These are phyloP conservation scores for Xerocomus brunneocitrinus DNA, from an alignment of 768 basidiomycete species.

Conservation along the genomic window DNA sequence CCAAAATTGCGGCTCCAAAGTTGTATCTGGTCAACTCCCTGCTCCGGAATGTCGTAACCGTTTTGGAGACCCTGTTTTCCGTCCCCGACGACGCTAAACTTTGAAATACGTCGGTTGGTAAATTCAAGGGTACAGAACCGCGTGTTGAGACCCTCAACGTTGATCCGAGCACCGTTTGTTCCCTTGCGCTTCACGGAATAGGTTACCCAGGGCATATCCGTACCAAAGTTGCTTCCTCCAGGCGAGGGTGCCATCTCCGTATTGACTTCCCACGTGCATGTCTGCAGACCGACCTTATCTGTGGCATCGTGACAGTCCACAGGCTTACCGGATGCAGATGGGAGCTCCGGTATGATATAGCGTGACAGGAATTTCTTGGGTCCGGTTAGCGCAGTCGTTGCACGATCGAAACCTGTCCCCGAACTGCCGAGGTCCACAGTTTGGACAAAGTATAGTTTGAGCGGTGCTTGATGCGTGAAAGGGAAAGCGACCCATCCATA, in stretches of 20 bases:
- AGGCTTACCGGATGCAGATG: slow-evolving; percentile 42
- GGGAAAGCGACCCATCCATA: slow-evolving; percentile 52
- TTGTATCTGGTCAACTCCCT: slow-evolving; percentile 39
- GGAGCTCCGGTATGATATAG: slow-evolving; percentile 45
- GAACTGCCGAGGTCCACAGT: slow-evolving; percentile 40
- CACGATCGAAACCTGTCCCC: slow-evolving; percentile 24
- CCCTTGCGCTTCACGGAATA: slow-evolving; percentile 39
- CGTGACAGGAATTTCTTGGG: slow-evolving; percentile 40
- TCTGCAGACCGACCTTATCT: slow-evolving; percentile 36
- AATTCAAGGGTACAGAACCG: slow-evolving; percentile 62
- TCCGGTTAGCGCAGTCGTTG: slow-evolving; percentile 44
- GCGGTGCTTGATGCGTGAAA: slow-evolving; percentile 54
- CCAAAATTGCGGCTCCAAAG: slow-evolving; percentile 63
- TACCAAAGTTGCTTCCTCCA: slow-evolving; percentile 16
- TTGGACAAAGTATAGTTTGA: slow-evolving; percentile 73
- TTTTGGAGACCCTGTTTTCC: slow-evolving; percentile 36
- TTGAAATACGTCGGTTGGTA: slow-evolving; percentile 40
- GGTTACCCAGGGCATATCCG: slow-evolving; percentile 38
- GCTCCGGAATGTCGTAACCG: slow-evolving; percentile 36
- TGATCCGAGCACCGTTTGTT: slow-evolving; percentile 43
- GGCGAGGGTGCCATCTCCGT: slow-evolving; percentile 37
- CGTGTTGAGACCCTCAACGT: slow-evolving; percentile 54
- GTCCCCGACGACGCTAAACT: slow-evolving; percentile 37
- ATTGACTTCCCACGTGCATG: slow-evolving; percentile 46
- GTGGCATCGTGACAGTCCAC: slow-evolving; percentile 28